Base-by-base conservation (phyloP, 208 protist species). In the Leishmania amazonensis region DNA sequence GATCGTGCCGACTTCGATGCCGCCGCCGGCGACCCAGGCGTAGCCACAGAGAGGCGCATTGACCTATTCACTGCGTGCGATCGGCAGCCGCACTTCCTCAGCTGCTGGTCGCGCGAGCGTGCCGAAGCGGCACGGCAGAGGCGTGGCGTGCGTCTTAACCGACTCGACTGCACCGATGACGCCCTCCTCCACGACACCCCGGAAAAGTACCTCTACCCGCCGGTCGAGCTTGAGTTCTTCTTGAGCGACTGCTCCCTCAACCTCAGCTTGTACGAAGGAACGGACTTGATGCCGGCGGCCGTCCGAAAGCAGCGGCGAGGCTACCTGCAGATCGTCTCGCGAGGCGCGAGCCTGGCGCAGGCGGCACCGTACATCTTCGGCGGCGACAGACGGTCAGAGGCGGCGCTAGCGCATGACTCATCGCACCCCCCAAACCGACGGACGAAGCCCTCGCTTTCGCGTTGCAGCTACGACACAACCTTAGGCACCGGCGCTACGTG, bases 211-310 rank as follows among this genome's bases (percentile, higher is more conserved):
- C 76, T 88, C 15, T 84, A 84, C 68, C 85, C 85, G 21, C 76
- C 87, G 1, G 75, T 90, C 3, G 54, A 77, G 35, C 45, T 90
- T 38, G 87, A 91, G 82, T 51, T 94, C 13, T 88, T 81, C 75
- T 78, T 94, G 17, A 81, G 81, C 54, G 85, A 86, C 67, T 91
- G 88, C 75, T 79, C 87, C 76, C 24, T 86, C 19, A 85, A 83
- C 82, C 58, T 87, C 35, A 83, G 88, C 35, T 76, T 94, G 0
- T 94, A 94, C 76, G 88, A 89, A 62, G 90, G 90, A 1, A 84
- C 81, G 3, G 90, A 94, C 74, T 81, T 94, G 72, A 82, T 84
- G 62, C 71, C 79, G 31, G 80, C 87, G 24, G 82, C 85, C 19
- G 65, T 78, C 53, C 85, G 85, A 35, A 81, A 79, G 76, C 79